Conservation (phyloP, 495 filamentous ascomycete species). For the Pseudoneurospora amorphoporcata region DNA sequence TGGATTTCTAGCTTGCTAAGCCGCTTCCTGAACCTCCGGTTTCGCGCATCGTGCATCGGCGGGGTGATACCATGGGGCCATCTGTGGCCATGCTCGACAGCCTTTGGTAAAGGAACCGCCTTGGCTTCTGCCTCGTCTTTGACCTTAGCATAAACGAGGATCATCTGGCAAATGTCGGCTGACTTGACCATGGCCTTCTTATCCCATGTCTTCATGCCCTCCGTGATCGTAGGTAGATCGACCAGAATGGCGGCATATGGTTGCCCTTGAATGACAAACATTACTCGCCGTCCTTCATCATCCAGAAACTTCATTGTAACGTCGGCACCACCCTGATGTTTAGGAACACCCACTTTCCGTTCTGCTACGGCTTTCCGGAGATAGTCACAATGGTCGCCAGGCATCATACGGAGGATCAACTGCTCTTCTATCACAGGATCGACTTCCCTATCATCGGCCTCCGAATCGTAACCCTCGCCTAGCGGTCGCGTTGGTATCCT, state of each 20-base stretch:
- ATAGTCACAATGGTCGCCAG: slow-evolving; percentile 75
- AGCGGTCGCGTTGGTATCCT: slow-evolving; percentile 53
- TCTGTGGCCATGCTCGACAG: slow-evolving; percentile 55
- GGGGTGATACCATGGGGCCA: slow-evolving; percentile 91
- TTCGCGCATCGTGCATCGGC: slow-evolving; percentile 77
- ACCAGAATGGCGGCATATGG: slow-evolving; percentile 74
- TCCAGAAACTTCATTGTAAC: slow-evolving; percentile 72
- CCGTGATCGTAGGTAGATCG: slow-evolving; percentile 83
- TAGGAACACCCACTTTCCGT: slow-evolving; percentile 56
- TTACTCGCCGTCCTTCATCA: slow-evolving; percentile 59
- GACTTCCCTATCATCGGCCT: slow-evolving; percentile 77
- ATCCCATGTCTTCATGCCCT: slow-evolving; percentile 96
- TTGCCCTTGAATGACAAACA: slow-evolving; percentile 56
- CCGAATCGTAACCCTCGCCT: slow-evolving; percentile 94
- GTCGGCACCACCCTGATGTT: slow-evolving; percentile 52
- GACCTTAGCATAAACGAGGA: slow-evolving; percentile 66
- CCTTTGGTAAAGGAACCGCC: slow-evolving; percentile 50
- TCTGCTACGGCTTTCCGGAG: slow-evolving; percentile 61
- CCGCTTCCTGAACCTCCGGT: slow-evolving; percentile 76
- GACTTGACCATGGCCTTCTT: slow-evolving; percentile 85
- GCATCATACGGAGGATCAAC: slow-evolving; percentile 79
- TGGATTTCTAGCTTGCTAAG: slow-evolving; percentile 78
- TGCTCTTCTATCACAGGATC: slow-evolving; percentile 84
- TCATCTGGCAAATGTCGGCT: slow-evolving; percentile 91
- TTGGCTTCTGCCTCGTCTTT: slow-evolving; percentile 64